These are phyloP conservation scores for Gymnopilus dilepis DNA, from an alignment of 768 basidiomycete species.

Conservation along the genomic window DNA sequence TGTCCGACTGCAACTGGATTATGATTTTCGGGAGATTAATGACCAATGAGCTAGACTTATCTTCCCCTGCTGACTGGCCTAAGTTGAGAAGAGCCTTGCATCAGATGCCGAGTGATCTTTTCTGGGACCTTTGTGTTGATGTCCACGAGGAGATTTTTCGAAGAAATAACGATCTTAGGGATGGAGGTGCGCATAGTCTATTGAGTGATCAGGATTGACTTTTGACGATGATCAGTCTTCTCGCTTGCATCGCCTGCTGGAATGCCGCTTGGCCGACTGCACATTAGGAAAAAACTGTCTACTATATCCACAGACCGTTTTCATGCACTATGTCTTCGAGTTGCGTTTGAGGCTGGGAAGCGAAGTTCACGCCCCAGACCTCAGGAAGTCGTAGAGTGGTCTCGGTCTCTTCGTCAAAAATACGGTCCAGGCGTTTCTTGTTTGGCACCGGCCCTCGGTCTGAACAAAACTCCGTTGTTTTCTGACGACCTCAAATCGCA, in stretches of 20 bases:
- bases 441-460: too few relatives aligned
- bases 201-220: not conserved
- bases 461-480: too few relatives aligned
- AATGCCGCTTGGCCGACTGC: slow-evolving; percentile 17
- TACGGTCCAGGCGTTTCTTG: too few relatives aligned
- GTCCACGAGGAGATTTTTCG: slow-evolving; percentile 20
- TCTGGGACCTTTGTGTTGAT: slow-evolving; percentile 19
- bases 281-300: slow-evolving; percentile 17
- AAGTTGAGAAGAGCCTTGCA: slow-evolving; percentile 15
- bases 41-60: not conserved
- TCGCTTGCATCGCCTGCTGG: slow-evolving; percentile 6
- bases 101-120: slow-evolving; percentile 12
- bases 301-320: slow-evolving; percentile 9
- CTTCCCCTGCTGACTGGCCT: slow-evolving; percentile 10
- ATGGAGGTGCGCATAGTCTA: slow-evolving; percentile 10
- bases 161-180: slow-evolving; percentile 20
- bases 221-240: not conserved
- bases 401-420: too few relatives aligned
- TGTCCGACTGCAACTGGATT: not conserved
- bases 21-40: not conserved
- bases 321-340: slow-evolving; percentile 12
- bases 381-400: not conserved
- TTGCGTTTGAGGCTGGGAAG: slow-evolving; percentile 16
- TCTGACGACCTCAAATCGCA: not conserved
- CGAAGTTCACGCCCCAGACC: not conserved